Percentiles rank a stretch among this genome's conserved stretches.
These are phyloP conservation scores for Eucalyptus albens DNA, from an alignment of 345 rosid species.

Conservation along the genomic window DNA sequence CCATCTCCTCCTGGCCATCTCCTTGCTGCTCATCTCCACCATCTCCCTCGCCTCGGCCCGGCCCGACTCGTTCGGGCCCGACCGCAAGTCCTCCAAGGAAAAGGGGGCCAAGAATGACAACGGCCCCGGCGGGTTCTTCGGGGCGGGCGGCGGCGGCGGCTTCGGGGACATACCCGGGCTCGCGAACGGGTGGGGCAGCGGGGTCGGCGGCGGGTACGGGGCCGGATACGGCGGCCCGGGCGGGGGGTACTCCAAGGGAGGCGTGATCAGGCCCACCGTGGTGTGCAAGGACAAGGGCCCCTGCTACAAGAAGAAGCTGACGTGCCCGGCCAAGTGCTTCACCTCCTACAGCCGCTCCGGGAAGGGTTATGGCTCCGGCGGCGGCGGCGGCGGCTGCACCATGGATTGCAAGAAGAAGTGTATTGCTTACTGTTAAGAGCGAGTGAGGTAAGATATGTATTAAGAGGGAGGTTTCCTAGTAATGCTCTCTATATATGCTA, in stretches of 20 bases:
- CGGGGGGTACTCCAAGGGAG: slow-evolving; percentile 62
- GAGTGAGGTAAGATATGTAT: neutral
- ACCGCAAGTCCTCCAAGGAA: neutral
- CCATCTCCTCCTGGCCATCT: neutral
- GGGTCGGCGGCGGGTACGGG: slow-evolving; percentile 1
- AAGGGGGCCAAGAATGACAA: neutral
- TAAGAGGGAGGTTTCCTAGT: neutral
- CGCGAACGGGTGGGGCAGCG: neutral
- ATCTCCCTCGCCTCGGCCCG: neutral
- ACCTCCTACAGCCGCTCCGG: slow-evolving; percentile 78
- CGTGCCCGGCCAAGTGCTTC: slow-evolving; percentile 94
- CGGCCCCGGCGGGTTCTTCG: neutral
- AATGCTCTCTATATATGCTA: neutral
- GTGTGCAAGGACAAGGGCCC: slow-evolving; percentile 76
- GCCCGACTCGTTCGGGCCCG: neutral
- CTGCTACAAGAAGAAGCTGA: slow-evolving; percentile 72
- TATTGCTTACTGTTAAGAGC: slow-evolving; percentile 56
- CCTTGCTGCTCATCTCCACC: neutral
- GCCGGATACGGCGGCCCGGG: slow-evolving; percentile 2
- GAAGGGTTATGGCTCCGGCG: slow-evolving; percentile 84
- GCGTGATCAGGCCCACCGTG: slow-evolving; percentile 43
- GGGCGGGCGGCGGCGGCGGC: neutral
- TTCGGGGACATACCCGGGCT: neutral
- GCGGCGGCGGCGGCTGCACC: slow-evolving; percentile 96
- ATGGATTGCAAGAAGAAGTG: slow-evolving; percentile 96